These are phyloP conservation scores for Agrocybe chaxingu DNA, from an alignment of 768 basidiomycete species.

Conservation along the genomic window DNA sequence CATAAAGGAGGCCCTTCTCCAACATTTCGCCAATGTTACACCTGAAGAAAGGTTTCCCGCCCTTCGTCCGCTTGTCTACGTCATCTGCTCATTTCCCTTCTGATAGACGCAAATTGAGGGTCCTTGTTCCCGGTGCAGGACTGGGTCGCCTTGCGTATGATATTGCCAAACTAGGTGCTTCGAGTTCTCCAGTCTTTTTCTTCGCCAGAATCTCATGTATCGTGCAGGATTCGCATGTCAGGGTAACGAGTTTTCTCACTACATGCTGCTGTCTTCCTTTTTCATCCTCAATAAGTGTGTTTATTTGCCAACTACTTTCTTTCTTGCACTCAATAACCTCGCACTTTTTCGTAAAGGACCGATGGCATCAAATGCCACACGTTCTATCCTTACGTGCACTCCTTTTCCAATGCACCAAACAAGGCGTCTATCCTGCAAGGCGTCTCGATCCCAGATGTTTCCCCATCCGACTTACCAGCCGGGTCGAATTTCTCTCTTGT, in stretches of 20 bases:
- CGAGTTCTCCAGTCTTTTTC: constrained; percentile 11
- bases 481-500: constrained; percentile 78
- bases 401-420: constrained; percentile 79
- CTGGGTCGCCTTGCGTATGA: constrained; percentile 88
- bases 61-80: constrained; percentile 1
- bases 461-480: constrained; percentile 66
- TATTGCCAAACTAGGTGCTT: constrained; percentile 73
- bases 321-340: not conserved
- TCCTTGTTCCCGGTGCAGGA: constrained; percentile 89
- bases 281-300: constrained; percentile 82
- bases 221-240: constrained; percentile 80
- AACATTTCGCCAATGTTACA: constrained; percentile 58
- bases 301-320: not conserved
- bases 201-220: not conserved
- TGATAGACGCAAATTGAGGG: constrained; percentile 54
- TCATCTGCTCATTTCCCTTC: constrained; percentile 5
- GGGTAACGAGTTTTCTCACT: constrained; percentile 94
- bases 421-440: constrained; percentile 60
- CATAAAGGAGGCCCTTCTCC: constrained; percentile 70
- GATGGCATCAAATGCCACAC: constrained; percentile 63
- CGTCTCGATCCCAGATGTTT: constrained; percentile 79
- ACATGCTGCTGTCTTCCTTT: constrained; percentile 89
- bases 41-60: constrained; percentile 46
- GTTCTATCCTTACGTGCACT: constrained; percentile 88
- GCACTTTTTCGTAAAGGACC: constrained; percentile 42